These are phyloP conservation scores for Candida glucosophila DNA, from an alignment of 1,139 yeast species.

Conservation along the genomic window DNA sequence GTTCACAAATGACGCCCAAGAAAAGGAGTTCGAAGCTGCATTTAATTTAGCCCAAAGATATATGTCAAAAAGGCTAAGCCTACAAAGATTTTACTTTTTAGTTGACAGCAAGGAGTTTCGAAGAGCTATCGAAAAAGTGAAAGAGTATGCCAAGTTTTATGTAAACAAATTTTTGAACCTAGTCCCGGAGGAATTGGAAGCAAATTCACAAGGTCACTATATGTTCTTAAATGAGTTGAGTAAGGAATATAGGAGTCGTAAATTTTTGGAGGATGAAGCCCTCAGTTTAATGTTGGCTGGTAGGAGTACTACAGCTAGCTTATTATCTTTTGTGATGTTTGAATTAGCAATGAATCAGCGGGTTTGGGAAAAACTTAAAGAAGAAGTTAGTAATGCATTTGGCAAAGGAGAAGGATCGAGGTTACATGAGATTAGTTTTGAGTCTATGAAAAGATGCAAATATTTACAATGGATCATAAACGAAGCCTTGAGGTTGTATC, in stretches of 20 bases:
- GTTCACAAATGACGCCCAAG: conserved; percentile 13
- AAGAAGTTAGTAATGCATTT: conserved; percentile 19
- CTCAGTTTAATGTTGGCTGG: conserved; percentile 43
- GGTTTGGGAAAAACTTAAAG: conserved; percentile 25
- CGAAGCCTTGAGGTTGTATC: too few species aligned
- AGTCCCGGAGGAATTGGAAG: conserved; percentile 17
- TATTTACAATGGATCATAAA: conserved; percentile 40
- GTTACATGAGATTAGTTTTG: conserved; percentile 23
- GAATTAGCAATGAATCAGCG: conserved; percentile 33
- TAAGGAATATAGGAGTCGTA: conserved; percentile 37
- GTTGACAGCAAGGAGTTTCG: conserved; percentile 23
- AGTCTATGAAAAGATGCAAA: conserved; percentile 38
- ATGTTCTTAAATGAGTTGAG: conserved; percentile 38
- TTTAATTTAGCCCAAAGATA: conserved; percentile 25
- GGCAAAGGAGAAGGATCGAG: conserved; percentile 13
- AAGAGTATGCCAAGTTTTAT: conserved; percentile 17
- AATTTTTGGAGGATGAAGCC: conserved; percentile 37
- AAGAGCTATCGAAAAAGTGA: conserved; percentile 13
- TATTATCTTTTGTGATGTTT: conserved; percentile 34
- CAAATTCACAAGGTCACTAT: conserved; percentile 25
- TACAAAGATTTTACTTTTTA: conserved; percentile 23
- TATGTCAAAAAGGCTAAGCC: conserved; percentile 21
- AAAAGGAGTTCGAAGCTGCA: conserved; percentile 22
- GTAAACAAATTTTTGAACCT: conserved; percentile 16
- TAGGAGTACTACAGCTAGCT: conserved; percentile 45